phyloP scores from a whole-genome alignment of 768 basidiomycete genomes.

The Psilocybe sp. region DNA sequence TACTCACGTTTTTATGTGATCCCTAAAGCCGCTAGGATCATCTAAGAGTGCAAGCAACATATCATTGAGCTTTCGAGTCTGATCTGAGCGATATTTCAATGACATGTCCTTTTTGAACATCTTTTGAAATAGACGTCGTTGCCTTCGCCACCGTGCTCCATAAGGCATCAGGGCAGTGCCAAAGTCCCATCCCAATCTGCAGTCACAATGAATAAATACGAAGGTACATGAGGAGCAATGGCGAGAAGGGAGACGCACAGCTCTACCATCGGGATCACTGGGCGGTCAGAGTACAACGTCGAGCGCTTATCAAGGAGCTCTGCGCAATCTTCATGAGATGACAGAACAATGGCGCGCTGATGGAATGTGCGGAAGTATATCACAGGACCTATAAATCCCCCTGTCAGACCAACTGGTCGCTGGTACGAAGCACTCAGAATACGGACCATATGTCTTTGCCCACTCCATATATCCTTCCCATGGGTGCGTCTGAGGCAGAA shows the following conservation, averaged over 20 bases:
- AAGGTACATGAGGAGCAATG: background rate
- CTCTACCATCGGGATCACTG: conserved; percentile 13
- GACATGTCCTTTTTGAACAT: conserved; percentile 17
- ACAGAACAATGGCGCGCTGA: conserved; percentile 18
- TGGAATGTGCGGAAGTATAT: conserved; percentile 13
- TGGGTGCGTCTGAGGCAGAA: too few relatives aligned
- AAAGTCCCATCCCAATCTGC: conserved; percentile 29
- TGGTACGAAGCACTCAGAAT: too few relatives aligned
- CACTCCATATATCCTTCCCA: too few relatives aligned
- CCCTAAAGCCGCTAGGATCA: conserved; percentile 1
- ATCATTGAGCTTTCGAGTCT: conserved; percentile 17
- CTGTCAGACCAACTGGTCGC: too few relatives aligned
- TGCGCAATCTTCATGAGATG: conserved; percentile 12
- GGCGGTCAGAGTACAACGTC: conserved; percentile 19
- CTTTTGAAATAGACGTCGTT: conserved; percentile 24
- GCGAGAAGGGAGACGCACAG: conserved; percentile 11
- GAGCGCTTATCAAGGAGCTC: conserved; percentile 23
- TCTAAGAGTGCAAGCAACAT: conserved; percentile 2
- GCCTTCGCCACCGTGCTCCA: conserved; percentile 24
- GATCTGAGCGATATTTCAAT: conserved; percentile 15
- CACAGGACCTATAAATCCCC: conserved; percentile 18
- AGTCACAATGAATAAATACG: background rate
- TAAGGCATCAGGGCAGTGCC: conserved; percentile 24
- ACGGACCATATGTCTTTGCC: too few relatives aligned
- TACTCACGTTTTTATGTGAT: conserved; percentile 5